These are phyloP conservation scores for Trypanosoma melophagium DNA, from an alignment of 208 protist species.

Conservation along the genomic window DNA sequence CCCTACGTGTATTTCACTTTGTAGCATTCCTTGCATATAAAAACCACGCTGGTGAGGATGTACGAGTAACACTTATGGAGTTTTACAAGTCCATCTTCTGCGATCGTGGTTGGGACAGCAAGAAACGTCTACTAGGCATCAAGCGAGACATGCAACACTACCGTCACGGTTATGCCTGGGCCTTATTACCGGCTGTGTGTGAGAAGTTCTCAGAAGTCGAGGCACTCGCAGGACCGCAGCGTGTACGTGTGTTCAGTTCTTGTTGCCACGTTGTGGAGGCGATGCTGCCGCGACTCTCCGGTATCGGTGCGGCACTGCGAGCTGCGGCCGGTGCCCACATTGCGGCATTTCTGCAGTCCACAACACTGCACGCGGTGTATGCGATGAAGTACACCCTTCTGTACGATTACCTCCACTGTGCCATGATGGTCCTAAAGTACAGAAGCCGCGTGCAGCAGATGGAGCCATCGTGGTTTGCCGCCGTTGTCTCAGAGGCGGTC, in stretches of 20 bases:
- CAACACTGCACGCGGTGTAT: slow-evolving; percentile 60
- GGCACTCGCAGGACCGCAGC: slow-evolving; percentile 60
- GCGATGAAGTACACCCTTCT: slow-evolving; percentile 84
- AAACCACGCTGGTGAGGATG: slow-evolving; percentile 83
- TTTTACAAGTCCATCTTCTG: slow-evolving; percentile 92
- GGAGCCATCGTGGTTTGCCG: slow-evolving; percentile 56
- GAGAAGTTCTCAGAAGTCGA: slow-evolving; percentile 79
- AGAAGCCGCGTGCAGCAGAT: slow-evolving; percentile 71
- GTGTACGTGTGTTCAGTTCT: slow-evolving; percentile 66
- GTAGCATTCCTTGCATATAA: slow-evolving; percentile 82
- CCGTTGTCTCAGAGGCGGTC: slow-evolving; percentile 51
- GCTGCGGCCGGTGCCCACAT: slow-evolving; percentile 43
- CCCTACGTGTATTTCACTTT: slow-evolving; percentile 83
- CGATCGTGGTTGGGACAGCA: slow-evolving; percentile 86
- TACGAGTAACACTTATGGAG: slow-evolving; percentile 72
- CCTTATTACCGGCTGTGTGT: slow-evolving; percentile 61
- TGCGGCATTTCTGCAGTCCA: slow-evolving; percentile 58
- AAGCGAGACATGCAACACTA: slow-evolving; percentile 89
- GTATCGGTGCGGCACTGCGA: slow-evolving; percentile 62
- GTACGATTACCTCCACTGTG: slow-evolving; percentile 75
- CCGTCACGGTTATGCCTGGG: slow-evolving; percentile 87
- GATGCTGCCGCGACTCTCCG: slow-evolving; percentile 76
- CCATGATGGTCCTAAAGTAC: slow-evolving; percentile 87
- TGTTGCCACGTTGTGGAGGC: slow-evolving; percentile 77
- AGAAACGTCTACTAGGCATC: slow-evolving; percentile 57